Base-by-base conservation (phyloP, 2,329 filamentous ascomycete species). In the Pestalotiopsis sp. region DNA sequence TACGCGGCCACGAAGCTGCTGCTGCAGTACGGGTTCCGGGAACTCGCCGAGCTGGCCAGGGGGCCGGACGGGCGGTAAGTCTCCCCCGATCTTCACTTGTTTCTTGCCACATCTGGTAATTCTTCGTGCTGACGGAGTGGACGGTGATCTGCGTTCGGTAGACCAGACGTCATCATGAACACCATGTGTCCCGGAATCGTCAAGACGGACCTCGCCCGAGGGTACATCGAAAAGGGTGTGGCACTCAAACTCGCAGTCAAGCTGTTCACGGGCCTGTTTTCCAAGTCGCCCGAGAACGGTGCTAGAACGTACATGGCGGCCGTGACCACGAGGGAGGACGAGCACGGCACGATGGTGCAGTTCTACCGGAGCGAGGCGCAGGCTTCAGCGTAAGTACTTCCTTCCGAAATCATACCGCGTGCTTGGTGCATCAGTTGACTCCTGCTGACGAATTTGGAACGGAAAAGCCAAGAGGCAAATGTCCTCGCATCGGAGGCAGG, bases 131-230 rank as follows among this genome's bases (percentile, higher is more conserved):
- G 9, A 11, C 17, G 23, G 20, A 13, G 45, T 1, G 31, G 17
- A 27, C 25, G 23, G 23, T 65, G 31, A 36, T 45, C 2, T 7
- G 36, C 31, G 1, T 4, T 2, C 27, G 3, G 31, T 14, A 76
- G 74, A 7, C 75, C 76, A 4, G 69, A 75, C 25, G 75, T 77
- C 55, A 73, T 78, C 57, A 25, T 78, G 65, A 77, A 77, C 62
- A 74, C 72, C 5, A 65, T 73, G 60, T 77, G 74, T 27, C 75
- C 76, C 0, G 76, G 76, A 20, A 39, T 75, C 12, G 72, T 77
- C 3, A 66, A 66, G 12, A 73, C 76, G 31, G 66, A 70, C 9
- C 71, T 77, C 1, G 36, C 71, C 9, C 70, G 71, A 17, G 31
- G 71, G 14, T 72, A 68, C 41, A 31, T 41, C 5, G 66, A 65